phyloP scores from a whole-genome alignment of 441 rosid species.

The Aquilaria agallochum region DNA sequence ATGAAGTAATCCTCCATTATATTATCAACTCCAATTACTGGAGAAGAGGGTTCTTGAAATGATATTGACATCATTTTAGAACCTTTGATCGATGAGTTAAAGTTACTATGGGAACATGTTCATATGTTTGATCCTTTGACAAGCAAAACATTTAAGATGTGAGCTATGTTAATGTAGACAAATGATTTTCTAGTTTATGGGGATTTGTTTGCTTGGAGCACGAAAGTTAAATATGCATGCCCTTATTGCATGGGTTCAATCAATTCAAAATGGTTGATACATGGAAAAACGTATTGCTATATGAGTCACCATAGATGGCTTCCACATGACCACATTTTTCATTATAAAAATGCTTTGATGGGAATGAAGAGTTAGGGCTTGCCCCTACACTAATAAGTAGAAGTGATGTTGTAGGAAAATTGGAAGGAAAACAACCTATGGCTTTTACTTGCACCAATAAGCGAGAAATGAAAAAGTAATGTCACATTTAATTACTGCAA shows the following conservation, averaged over 20 bases:
- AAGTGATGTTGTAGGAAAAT: background rate
- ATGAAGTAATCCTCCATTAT: background rate
- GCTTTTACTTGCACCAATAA: too few species aligned
- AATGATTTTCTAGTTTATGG: background rate
- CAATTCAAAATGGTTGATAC: background rate
- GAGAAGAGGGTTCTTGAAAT: background rate
- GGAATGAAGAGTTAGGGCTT: background rate
- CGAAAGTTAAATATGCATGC: background rate
- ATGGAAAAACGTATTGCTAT: background rate
- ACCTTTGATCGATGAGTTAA: background rate
- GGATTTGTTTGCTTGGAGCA: background rate
- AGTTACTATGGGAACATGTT: background rate
- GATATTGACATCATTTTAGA: background rate
- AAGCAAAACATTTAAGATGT: background rate
- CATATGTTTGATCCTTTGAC: background rate
- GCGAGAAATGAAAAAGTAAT: too few species aligned
- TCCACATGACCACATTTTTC: background rate
- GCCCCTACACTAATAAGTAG: background rate
- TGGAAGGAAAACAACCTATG: too few species aligned
- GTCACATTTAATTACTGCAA: too few species aligned
- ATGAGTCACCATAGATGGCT: conserved; percentile 1
- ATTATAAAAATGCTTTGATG: background rate
- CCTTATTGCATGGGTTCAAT: background rate
- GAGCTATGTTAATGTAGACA: background rate
- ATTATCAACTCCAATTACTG: background rate